Percentiles rank a stretch among this genome's conserved stretches.
These are phyloP conservation scores for Coniosporium tulheliwenetii DNA, from an alignment of 2,329 filamentous ascomycete species.

Conservation along the genomic window DNA sequence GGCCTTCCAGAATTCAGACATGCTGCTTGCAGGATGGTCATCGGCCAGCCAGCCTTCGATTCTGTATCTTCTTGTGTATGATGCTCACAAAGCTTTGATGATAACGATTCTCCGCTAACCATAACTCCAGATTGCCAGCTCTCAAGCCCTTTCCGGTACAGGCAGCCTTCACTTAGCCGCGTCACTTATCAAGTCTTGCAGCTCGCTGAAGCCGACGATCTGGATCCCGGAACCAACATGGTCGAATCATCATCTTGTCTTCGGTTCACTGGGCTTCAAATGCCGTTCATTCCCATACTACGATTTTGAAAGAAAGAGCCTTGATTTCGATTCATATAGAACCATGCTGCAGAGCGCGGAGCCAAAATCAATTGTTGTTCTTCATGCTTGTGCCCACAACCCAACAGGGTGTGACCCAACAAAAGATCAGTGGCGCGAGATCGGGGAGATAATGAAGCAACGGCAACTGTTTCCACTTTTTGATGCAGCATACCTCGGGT, in stretches of 20 bases:
- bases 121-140: conserved; percentile 15
- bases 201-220: conserved; percentile 12
- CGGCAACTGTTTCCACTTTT: conserved; percentile 15
- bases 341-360: conserved; percentile 12
- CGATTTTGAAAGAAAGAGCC: conserved; percentile 8
- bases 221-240: conserved; percentile 26
- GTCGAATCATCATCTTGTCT: conserved; percentile 25
- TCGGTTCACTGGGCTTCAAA: conserved; percentile 16
- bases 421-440: conserved; percentile 15
- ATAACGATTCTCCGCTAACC: too few relatives aligned
- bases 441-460: conserved; percentile 10
- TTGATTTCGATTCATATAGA: conserved; percentile 19
- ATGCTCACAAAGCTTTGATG: too few relatives aligned
- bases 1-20: conserved; percentile 18
- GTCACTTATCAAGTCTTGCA: conserved; percentile 14
- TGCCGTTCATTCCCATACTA: conserved; percentile 22
- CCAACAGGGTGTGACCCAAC: conserved; percentile 27
- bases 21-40: conserved; percentile 15
- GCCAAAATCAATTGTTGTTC: conserved; percentile 13
- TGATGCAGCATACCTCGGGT: conserved; percentile 18
- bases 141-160: conserved; percentile 25
- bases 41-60: conserved; percentile 5
- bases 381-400: conserved; percentile 29
- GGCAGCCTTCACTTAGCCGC: conserved; percentile 23
- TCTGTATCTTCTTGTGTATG: too few relatives aligned